Evolutionary conservation across 345 rosid species (phyloP).

Genomic region (Turritis glabra): DNA sequence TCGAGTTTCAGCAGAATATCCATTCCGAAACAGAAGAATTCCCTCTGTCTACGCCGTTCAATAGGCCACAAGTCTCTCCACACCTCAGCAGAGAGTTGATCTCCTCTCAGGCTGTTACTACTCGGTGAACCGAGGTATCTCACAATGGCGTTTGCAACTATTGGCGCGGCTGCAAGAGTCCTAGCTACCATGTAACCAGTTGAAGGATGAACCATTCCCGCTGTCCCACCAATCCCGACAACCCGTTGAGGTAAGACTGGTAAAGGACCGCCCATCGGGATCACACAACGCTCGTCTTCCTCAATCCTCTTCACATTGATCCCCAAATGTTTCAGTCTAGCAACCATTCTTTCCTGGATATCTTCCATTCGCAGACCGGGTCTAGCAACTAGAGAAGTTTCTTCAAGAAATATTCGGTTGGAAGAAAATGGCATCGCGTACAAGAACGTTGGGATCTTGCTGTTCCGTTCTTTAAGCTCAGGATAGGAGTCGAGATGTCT

Average conservation of each 20-base stretch:
- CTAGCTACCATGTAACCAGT: slow-evolving; percentile 98
- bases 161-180: slow-evolving; percentile 95
- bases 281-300: slow-evolving; percentile 91
- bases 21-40: slow-evolving; percentile 99
- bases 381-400: slow-evolving; percentile 90
- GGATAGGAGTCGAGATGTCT: slow-evolving; percentile 54
- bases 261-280: slow-evolving; percentile 98
- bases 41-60: slow-evolving; percentile 88
- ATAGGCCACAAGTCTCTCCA: slow-evolving; percentile 99
- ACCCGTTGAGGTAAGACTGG: slow-evolving; percentile 95
- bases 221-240: slow-evolving; percentile 94
- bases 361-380: slow-evolving; percentile 84
- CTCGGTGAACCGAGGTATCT: slow-evolving; percentile 63
- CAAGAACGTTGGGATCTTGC: slow-evolving; percentile 79
- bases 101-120: slow-evolving; percentile 45
- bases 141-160: slow-evolving; percentile 81
- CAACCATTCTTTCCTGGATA: slow-evolving; percentile 93
- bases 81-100: slow-evolving; percentile 68
- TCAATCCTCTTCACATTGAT: slow-evolving; percentile 78
- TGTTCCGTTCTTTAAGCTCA: slow-evolving; percentile 61
- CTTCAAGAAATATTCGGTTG: slow-evolving; percentile 81
- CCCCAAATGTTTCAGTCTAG: slow-evolving; percentile 82
- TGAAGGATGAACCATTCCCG: slow-evolving; percentile 93
- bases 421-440: slow-evolving; percentile 96
- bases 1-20: slow-evolving; percentile 89